Evolutionary conservation across 352 stramenopile genomes (phyloP), one percentile per base, ranked within the genome.

Genomic region (Globisporangium recalcitrans): DNA sequence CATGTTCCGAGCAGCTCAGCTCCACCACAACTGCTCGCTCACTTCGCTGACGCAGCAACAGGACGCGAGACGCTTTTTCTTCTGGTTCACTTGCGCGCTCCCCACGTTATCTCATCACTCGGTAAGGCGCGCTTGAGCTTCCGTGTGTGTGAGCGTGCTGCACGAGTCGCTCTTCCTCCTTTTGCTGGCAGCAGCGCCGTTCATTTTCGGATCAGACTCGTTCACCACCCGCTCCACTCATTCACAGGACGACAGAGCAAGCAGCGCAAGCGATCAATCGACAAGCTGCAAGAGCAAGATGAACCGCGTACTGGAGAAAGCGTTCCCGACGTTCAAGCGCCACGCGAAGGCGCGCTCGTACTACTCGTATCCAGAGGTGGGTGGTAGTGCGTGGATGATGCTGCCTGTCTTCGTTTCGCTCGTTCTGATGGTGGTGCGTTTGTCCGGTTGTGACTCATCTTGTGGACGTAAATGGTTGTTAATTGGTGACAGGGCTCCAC

Each of bases 281-380:
- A 22, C 32, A 22, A n/a, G n/a, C n/a, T n/a, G n/a, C n/a, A n/a
- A 9, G 21, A 0, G 26, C 34, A 40, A 48, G 13, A 91, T 91
- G 82, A 89, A 91, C 51, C 82, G 79, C 63, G 76, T 82, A 31
- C 70, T 91, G 24, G 78, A 91, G 68, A 82, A 72, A 27, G 73
- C 79, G n/a, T 91, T 88, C 64, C 74, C 75, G 22, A 44, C 77
- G 60, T 90, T 85, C 65, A 77, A 59, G 21, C 71, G 77, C 40
- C 74, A 88, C 58, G 58, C 60, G 6, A 56, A 57, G 3, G 16
- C 63, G 14, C 68, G 72, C 65, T 74, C 31, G 24, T 91, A 91
- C 68, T 91, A 86, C 71, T 78, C 72, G 42, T 79, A 77, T 60
- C 77, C 77, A 7, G 79, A 91, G 72, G 80, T 88, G 29, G 38